Conservation (phyloP, 371 early-diverging fungal species). For the Apophysomyces ossiformis region DNA sequence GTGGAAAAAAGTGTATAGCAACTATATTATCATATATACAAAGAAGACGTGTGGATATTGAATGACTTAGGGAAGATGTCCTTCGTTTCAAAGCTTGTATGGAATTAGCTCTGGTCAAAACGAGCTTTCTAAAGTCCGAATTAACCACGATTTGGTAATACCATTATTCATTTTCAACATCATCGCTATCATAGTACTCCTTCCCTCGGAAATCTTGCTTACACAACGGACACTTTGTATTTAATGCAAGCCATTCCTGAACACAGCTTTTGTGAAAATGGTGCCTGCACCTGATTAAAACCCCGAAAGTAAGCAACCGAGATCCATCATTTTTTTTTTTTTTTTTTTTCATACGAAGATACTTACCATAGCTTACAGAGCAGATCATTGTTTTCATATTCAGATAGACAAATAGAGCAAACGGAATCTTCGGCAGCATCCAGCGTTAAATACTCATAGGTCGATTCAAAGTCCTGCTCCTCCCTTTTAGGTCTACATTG, state of each 20-base stretch:
- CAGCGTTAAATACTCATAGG: conserved; percentile 26
- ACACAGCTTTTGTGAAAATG: conserved; percentile 43
- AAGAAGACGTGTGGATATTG: too few species aligned
- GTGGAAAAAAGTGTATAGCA: too few species aligned
- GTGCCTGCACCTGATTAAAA: conserved; percentile 40
- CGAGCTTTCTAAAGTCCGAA: too few species aligned
- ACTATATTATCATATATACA: too few species aligned
- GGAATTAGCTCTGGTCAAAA: not conserved
- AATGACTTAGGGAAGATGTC: too few species aligned
- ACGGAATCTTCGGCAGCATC: conserved; percentile 48
- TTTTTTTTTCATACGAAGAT: not conserved
- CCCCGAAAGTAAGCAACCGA: not conserved
- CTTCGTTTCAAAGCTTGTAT: not conserved
- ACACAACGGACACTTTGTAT: conserved; percentile 41
- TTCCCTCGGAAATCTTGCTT: conserved; percentile 33
- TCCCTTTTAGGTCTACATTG: conserved; percentile 9
- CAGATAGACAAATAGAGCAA: conserved; percentile 67
- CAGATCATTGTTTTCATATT: conserved; percentile 64
- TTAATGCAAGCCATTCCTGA: conserved; percentile 36
- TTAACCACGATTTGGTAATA: not conserved
- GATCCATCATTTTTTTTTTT: too few species aligned
- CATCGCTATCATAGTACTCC: conserved; percentile 5
- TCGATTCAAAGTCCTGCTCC: conserved; percentile 15
- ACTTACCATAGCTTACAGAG: conserved; percentile 58
- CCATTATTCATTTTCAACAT: not conserved